Base-by-base conservation (phyloP, 1,139 yeast species). In the Magnusiomyces fungicola region DNA sequence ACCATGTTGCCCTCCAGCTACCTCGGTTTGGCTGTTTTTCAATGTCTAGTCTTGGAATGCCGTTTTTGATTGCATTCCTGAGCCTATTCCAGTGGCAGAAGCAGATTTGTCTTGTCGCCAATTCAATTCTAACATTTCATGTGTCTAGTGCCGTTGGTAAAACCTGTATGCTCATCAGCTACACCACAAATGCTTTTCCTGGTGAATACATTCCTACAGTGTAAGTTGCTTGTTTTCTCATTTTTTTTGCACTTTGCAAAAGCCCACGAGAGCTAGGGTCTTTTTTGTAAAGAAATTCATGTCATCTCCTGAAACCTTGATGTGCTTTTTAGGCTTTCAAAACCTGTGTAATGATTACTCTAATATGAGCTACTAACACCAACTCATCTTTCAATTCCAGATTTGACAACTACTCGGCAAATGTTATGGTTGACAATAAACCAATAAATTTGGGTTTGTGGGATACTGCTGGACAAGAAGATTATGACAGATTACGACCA, bases 381-480 rank as follows among this genome's bases (percentile, higher is more conserved):
- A 9, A 10, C 10, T 25, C 21, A 29, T 24, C 25, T 40, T 25
- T 29, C 23, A 22, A 18, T 29, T 29, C 14, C 46, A 61, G 65
- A 10, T 87, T 87, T 63, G 96, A 88, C 63, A 87, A 88, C 69
- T 88, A 88, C 65, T 79, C 95, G 3, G 94, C 96, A 19, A 83
- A 86, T 45, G 90, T 89, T 33, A 80, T 86, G 78, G 83, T 83
- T 37, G 92, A 84, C 60, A 33, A 39, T 40, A 39, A 51, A 27
- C 53, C 53, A 18, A 48, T 48, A 37, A 51, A 39, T 37, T 79
- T 92, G 62, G 97, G 97, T 16, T 74, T 92, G 56, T 92, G 90
- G 66, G 98, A 92, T 73, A 92, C 98, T 43, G 97, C 98, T 21
- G 98, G 98, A 43, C 98, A 92, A 74, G 97, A 90, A 76, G 97